These are phyloP conservation scores for Debaryomycetaceae sp. DNA, from an alignment of 1,139 yeast genomes.

Conservation along the genomic window DNA sequence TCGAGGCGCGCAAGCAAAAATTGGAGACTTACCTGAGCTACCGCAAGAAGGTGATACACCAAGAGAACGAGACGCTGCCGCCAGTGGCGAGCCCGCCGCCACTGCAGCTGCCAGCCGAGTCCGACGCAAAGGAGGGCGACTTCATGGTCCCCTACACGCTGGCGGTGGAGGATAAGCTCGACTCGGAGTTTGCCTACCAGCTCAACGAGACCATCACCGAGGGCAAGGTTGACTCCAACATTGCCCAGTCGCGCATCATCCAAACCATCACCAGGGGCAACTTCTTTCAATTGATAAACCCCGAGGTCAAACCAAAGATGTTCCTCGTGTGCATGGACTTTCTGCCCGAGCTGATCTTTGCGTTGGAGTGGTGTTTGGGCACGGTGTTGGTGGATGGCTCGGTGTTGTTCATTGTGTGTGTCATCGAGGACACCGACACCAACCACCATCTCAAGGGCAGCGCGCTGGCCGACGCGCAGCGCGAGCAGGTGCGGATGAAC, in stretches of 20 bases:
- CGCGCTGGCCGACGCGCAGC: slow-evolving; percentile 35
- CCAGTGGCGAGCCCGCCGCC: not conserved
- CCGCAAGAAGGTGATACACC: slow-evolving; percentile 45
- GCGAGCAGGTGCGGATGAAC: slow-evolving; percentile 49
- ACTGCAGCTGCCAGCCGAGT: not conserved
- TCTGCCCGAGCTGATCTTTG: slow-evolving; percentile 80
- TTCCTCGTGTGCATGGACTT: slow-evolving; percentile 77
- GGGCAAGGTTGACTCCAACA: slow-evolving; percentile 59
- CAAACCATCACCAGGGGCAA: slow-evolving; percentile 72
- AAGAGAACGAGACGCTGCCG: slow-evolving; percentile 32
- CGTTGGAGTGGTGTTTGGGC: slow-evolving; percentile 88
- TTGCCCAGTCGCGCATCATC: slow-evolving; percentile 51
- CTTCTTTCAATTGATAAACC: slow-evolving; percentile 51
- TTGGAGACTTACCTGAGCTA: slow-evolving; percentile 45
- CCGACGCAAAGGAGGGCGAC: slow-evolving; percentile 23
- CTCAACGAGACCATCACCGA: slow-evolving; percentile 57
- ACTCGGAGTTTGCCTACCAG: slow-evolving; percentile 57
- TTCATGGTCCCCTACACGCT: slow-evolving; percentile 65
- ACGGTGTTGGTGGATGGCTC: slow-evolving; percentile 82
- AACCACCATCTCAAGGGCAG: slow-evolving; percentile 43
- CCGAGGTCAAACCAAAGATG: slow-evolving; percentile 57
- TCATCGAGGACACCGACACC: slow-evolving; percentile 62
- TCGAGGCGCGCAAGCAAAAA: slow-evolving; percentile 38
- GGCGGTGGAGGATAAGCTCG: slow-evolving; percentile 65
- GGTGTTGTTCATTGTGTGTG: slow-evolving; percentile 74